Percentiles rank a stretch among this genome's conserved stretches.
phyloP scores from a whole-genome alignment of 768 basidiomycete species.

The Trichaptum fuscoviolaceum region DNA sequence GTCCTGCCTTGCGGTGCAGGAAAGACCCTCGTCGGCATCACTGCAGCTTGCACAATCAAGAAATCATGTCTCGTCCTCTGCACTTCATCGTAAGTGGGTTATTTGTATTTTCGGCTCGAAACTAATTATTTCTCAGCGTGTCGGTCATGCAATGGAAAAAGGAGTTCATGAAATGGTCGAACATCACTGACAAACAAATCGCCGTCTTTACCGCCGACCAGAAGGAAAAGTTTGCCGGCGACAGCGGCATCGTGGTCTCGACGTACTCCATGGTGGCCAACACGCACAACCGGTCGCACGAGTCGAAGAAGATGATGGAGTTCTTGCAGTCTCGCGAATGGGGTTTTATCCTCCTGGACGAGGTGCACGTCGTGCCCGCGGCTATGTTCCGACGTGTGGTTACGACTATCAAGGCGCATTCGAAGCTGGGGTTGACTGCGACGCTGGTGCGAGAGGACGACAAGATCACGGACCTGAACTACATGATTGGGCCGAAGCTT shows the following conservation, averaged over 20 bases:
- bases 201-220: conserved; percentile 87
- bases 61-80: conserved; percentile 97
- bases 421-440: conserved; percentile 97
- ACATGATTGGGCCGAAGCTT: conserved; percentile 98
- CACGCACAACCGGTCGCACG: conserved; percentile 96
- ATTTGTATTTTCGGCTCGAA: not conserved
- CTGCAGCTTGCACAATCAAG: conserved; percentile 98
- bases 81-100: conserved; percentile 82
- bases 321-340: conserved; percentile 97
- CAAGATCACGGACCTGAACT: conserved; percentile 97
- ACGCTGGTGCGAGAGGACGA: conserved; percentile 99
- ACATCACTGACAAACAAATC: conserved; percentile 93
- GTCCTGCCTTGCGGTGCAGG: conserved; percentile 98
- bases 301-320: conserved; percentile 99
- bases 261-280: conserved; percentile 99
- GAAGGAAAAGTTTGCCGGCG: conserved; percentile 98
- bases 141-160: conserved; percentile 99
- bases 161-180: conserved; percentile 98
- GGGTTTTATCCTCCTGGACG: conserved; percentile 97
- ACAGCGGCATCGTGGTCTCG: conserved; percentile 96
- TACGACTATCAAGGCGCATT: conserved; percentile 97
- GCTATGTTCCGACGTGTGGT: conserved; percentile 98
- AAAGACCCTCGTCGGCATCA: conserved; percentile 99
- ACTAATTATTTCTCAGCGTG: conserved; percentile 41
- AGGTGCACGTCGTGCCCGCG: conserved; percentile 98